Evolutionary conservation across 164 flowering plant species (phyloP).

Genomic region (Vitis amurensis): DNA sequence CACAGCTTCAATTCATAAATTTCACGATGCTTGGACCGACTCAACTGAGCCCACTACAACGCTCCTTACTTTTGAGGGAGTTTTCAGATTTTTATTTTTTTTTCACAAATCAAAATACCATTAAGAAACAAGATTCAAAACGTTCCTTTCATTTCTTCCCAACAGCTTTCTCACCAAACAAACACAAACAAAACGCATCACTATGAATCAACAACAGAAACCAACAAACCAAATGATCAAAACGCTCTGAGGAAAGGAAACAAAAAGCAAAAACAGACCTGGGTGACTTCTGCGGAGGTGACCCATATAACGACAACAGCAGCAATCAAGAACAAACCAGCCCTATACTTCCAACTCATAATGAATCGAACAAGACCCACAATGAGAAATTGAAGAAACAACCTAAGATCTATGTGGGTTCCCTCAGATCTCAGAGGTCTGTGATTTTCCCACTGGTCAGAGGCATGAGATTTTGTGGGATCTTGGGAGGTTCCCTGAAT

Average conservation of each 20-base stretch:
- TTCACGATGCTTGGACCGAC: too few species aligned
- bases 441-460: neutral
- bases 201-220: neutral
- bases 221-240: neutral
- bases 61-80: too few species aligned
- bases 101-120: too few species aligned
- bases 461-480: neutral
- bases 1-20: too few species aligned
- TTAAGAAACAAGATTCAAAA: neutral
- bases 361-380: constrained; percentile 20
- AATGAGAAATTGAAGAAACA: constrained; percentile 1
- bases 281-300: constrained; percentile 93
- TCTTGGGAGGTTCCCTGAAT: constrained; percentile 8
- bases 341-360: constrained; percentile 85
- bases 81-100: too few species aligned
- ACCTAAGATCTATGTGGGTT: constrained; percentile 13
- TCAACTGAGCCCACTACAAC: too few species aligned
- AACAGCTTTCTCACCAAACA: neutral
- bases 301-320: constrained; percentile 95
- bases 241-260: neutral
- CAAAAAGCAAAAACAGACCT: constrained; percentile 48
- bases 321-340: constrained; percentile 73
- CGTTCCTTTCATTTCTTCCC: neutral
- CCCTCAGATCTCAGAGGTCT: constrained; percentile 17
- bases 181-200: neutral